These are phyloP conservation scores for Psilocybe sp. DNA, from an alignment of 768 basidiomycete genomes.

Conservation along the genomic window DNA sequence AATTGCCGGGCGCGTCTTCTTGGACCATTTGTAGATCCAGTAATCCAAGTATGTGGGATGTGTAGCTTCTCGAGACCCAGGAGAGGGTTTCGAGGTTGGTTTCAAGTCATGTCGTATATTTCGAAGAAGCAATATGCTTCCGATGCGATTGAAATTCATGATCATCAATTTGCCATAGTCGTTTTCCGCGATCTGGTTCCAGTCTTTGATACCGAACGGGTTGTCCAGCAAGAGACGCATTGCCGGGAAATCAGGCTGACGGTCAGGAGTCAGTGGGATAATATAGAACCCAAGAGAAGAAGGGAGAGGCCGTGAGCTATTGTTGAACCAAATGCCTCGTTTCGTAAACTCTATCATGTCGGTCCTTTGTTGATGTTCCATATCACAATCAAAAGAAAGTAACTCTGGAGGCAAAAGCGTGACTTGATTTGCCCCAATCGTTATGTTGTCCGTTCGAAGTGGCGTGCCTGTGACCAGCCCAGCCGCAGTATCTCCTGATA, in stretches of 20 bases:
- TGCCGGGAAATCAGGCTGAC: conserved; percentile 53
- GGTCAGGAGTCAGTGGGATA: conserved; percentile 54
- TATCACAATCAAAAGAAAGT: conserved; percentile 40
- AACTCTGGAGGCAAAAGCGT: conserved; percentile 26
- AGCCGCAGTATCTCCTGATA: conserved; percentile 48
- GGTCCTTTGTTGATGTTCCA: conserved; percentile 43
- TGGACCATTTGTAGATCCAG: conserved; percentile 52
- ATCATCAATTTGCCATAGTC: conserved; percentile 52
- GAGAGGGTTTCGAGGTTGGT: conserved; percentile 54
- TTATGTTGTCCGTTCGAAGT: conserved; percentile 46
- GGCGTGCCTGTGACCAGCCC: conserved; percentile 68
- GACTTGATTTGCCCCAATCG: conserved; percentile 31
- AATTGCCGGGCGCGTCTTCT: conserved; percentile 37
- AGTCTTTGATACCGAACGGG: conserved; percentile 52
- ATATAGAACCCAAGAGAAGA: conserved; percentile 59
- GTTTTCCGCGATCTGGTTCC: conserved; percentile 48
- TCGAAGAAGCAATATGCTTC: conserved; percentile 54
- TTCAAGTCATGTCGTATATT: conserved; percentile 64
- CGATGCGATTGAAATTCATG: conserved; percentile 51
- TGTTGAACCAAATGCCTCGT: conserved; percentile 57
- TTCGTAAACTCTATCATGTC: conserved; percentile 68
- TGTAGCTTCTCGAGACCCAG: conserved; percentile 46
- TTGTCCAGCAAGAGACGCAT: conserved; percentile 49
- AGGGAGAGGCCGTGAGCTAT: conserved; percentile 55
- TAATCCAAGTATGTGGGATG: conserved; percentile 58